Evolutionary conservation across 371 early-diverging fungal species (phyloP).

Genomic region (Mortierella sp.): DNA sequence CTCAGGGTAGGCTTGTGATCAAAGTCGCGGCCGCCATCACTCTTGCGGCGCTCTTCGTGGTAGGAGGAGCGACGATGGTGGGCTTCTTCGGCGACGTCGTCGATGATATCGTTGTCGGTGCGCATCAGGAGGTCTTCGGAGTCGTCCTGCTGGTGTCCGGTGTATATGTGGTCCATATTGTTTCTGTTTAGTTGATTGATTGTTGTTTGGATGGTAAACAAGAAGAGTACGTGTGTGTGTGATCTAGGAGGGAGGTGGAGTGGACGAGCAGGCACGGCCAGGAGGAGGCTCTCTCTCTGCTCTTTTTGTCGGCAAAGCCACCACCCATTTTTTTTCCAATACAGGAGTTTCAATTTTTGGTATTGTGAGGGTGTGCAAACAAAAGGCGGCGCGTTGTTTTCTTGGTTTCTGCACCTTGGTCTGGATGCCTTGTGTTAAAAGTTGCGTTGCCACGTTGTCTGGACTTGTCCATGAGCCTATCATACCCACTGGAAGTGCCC

Average conservation of each 20-base stretch:
- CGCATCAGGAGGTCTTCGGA: slow-evolving; percentile 2
- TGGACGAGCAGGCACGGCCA: background rate
- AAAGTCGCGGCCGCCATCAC: slow-evolving; percentile 12
- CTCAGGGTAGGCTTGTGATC: slow-evolving; percentile 7
- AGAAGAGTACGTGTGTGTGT: background rate
- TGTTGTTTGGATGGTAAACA: background rate
- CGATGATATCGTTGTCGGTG: slow-evolving; percentile 7
- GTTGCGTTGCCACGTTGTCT: background rate
- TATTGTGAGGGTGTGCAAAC: background rate
- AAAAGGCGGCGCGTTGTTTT: background rate
- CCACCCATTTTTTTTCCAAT: background rate
- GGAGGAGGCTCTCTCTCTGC: background rate
- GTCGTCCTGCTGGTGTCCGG: slow-evolving; percentile 11
- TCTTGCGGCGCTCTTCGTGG: slow-evolving; percentile 14
- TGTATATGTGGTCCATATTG: background rate
- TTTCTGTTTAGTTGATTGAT: background rate
- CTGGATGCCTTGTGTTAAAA: background rate
- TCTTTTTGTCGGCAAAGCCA: slow-evolving; percentile 10
- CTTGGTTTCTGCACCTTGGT: background rate
- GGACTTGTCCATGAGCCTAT: background rate
- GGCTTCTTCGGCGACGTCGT: slow-evolving; percentile 22
- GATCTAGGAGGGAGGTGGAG: background rate
- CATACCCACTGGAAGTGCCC: no score
- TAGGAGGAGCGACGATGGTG: slow-evolving; percentile 46
- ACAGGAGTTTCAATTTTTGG: background rate